Evolutionary conservation across 2,329 filamentous ascomycete genomes (phyloP), one percentile per base, ranked within the genome.

Genomic region (Fusarium subglutinans): DNA sequence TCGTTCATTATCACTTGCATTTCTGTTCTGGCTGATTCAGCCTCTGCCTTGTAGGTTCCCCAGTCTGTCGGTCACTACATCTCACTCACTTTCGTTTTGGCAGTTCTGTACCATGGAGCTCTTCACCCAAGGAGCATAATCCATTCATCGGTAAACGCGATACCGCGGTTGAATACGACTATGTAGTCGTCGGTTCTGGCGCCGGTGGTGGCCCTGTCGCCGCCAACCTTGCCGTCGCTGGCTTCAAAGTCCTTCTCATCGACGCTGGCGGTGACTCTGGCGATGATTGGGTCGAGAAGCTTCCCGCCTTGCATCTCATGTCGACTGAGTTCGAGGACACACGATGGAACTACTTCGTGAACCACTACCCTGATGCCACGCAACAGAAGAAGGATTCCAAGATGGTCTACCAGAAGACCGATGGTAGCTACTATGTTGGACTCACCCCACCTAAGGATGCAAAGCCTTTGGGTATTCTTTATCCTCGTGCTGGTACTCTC

Each of bases 281-380:
- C 7, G 75, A 78, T 3, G 72, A 71, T 15, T 61, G 62, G n/a
- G 73, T 74, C 2, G 79, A 81, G 56, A 72, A 74, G 43, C 69
- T 80, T 15, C 81, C 80, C 0, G 78, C 80, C 44, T 41, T 80
- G 17, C 69, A 78, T 24, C 69, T 79, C 22, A 59, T 75, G 22
- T 77, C 79, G 0, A 77, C 77, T 8, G 79, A 79, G 56, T 75
- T 79, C 17, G 76, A 78, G 50, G 69, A 77, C 13, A 80, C 77
- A 1, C 59, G 74, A 50, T 92, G 90, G 90, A 86, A 90, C 80
- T 91, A 88, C 80, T 92, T 86, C 70, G 89, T 91, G 65, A 86
- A 87, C 59, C 90, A 92, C 79, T 91, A 90, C 75, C 80, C 83
- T 11, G 85, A 90, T 70, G 79, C 85, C 24, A 79, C 80, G 10